Conservation (phyloP, 371 early-diverging fungal species). For the Mucor ambiguus region DNA sequence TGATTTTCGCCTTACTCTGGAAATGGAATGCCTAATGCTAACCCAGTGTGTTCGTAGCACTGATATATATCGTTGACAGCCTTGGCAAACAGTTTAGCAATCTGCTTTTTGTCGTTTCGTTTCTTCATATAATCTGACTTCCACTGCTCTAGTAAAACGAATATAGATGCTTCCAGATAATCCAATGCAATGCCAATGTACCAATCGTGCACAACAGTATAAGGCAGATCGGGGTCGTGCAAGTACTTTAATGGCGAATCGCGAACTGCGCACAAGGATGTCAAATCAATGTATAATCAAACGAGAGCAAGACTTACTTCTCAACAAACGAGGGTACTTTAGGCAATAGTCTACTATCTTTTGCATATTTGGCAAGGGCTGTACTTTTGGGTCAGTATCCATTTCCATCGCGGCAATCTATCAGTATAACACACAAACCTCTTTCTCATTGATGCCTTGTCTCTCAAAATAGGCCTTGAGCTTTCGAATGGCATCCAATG, state of each 20-base stretch:
- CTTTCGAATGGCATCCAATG: conserved; percentile 8
- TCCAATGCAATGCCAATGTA: conserved; percentile 21
- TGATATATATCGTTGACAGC: conserved; percentile 15
- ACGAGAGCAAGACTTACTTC: conserved; percentile 5
- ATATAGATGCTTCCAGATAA: conserved; percentile 20
- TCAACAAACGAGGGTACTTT: conserved; percentile 12
- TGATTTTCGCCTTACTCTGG: conserved; percentile 12
- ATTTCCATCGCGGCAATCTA: not conserved
- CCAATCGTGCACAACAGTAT: conserved; percentile 18
- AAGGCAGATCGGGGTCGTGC: conserved; percentile 17
- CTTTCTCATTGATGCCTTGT: conserved; percentile 13
- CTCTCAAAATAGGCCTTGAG: conserved; percentile 14
- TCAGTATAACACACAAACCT: conserved; percentile 2
- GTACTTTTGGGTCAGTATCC: not conserved
- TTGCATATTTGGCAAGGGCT: conserved; percentile 25
- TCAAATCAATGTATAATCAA: not conserved
- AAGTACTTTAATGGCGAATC: conserved; percentile 22
- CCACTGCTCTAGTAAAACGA: conserved; percentile 13
- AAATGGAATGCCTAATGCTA: conserved; percentile 13
- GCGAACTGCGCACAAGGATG: conserved; percentile 7
- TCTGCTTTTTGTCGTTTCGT: conserved; percentile 4
- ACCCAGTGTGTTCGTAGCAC: conserved; percentile 11
- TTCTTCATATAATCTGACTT: conserved; percentile 21
- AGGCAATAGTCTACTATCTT: conserved; percentile 23
- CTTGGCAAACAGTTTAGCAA: not conserved